phyloP scores from a whole-genome alignment of 495 filamentous ascomycete genomes.

The Neurospora discreta region DNA sequence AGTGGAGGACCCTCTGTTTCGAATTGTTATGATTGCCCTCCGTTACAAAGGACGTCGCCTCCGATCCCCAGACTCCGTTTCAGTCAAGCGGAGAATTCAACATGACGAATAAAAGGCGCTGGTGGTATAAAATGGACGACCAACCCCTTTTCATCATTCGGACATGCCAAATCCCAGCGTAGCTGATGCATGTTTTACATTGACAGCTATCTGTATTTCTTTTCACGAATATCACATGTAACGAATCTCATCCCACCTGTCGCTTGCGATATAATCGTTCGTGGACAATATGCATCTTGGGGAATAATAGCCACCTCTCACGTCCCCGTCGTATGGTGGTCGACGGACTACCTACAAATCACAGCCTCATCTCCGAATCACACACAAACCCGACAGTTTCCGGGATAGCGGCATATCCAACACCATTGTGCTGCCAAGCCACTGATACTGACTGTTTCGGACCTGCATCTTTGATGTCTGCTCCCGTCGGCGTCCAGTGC shows the following conservation, averaged over 20 bases:
- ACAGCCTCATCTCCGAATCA: not conserved
- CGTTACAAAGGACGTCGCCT: not conserved
- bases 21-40: not conserved
- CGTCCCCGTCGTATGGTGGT: not conserved
- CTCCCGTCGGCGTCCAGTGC: not conserved
- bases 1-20: not conserved
- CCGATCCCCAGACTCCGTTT: not conserved
- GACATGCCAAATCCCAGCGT: not conserved
- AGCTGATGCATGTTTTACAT: not conserved
- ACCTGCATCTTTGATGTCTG: not conserved
- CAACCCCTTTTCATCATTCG: not conserved
- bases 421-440: not conserved
- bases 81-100: not conserved
- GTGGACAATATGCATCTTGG: not conserved
- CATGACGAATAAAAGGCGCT: not conserved
- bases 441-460: not conserved
- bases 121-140: not conserved
- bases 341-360: not conserved
- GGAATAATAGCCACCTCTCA: not conserved
- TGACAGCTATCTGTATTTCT: not conserved
- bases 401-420: not conserved
- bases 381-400: not conserved
- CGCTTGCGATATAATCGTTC: not conserved
- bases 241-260: not conserved
- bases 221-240: not conserved